These are phyloP conservation scores for Venturia asperata DNA, from an alignment of 2,329 filamentous ascomycete genomes.

Conservation along the genomic window DNA sequence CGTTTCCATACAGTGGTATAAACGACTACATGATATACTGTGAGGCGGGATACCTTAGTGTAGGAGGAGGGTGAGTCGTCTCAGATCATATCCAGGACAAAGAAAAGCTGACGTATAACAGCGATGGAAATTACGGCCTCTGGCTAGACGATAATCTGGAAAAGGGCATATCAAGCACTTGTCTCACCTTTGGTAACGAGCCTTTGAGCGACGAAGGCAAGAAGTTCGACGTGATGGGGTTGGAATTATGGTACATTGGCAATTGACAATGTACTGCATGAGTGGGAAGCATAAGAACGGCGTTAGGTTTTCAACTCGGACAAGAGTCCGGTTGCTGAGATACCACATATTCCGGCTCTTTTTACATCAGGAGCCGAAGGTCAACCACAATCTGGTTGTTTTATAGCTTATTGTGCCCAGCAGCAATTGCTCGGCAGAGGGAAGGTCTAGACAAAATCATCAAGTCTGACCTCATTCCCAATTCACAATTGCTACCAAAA, in stretches of 20 bases:
- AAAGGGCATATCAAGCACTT: conserved; percentile 72
- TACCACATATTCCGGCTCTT: neutral
- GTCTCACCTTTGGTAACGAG: conserved; percentile 92
- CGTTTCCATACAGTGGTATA: conserved; percentile 89
- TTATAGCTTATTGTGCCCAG: neutral
- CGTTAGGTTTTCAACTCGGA: neutral
- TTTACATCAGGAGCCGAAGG: neutral
- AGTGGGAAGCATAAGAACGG: neutral
- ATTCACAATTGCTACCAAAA: neutral
- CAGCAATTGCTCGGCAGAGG: neutral
- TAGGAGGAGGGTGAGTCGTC: conserved; percentile 65
- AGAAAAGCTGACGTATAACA: conserved; percentile 21
- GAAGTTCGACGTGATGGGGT: conserved; percentile 84
- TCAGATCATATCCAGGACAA: neutral
- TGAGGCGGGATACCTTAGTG: conserved; percentile 73
- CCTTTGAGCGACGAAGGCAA: conserved; percentile 84
- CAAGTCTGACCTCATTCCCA: neutral
- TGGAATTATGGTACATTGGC: conserved; percentile 94
- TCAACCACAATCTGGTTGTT: neutral
- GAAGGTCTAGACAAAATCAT: neutral
- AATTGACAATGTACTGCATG: conserved; percentile 22
- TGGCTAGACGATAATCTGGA: conserved; percentile 87
- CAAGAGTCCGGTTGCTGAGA: neutral
- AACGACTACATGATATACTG: conserved; percentile 98
- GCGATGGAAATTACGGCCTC: conserved; percentile 81